Base-by-base conservation (phyloP, 2,329 filamentous ascomycete species). In the Aspergillus pseudoglaucus region DNA sequence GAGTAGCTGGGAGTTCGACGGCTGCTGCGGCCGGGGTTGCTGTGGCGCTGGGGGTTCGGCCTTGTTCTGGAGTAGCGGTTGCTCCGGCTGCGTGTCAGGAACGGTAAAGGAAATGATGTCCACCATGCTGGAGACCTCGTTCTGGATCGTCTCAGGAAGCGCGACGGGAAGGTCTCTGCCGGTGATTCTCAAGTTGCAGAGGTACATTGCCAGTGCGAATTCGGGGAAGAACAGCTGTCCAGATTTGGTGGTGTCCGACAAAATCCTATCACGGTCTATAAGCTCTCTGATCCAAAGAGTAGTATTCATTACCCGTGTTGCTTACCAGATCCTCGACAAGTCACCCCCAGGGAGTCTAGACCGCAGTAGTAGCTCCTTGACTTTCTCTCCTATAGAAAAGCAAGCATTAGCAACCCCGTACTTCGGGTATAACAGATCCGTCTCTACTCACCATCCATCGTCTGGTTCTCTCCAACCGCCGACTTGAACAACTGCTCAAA, bases 71-170 rank as follows among this genome's bases (percentile, higher is more conserved):
- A 71, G 60, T 35, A 77, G 59, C 23, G 78, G 74, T 17, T 78
- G 70, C 37, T 69, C 68, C 12, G 72, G 74, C 35, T 73, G 74
- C 23, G 91, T 85, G 55, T 98, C 93, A 0, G 82, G 83, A 20
- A 96, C 81, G 57, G 85, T 89, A 66, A 98, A 98, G 50, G 90
- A 95, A 64, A 98, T 98, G 48, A 98, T 98, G 64, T 98, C 93
- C 37, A 98, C 93, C 90, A 98, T 97, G 70, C 93, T 95, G 3
- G 91, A 97, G 15, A 98, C 93, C 68, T 98, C 93, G 61, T 98
- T 98, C 73, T 84, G 87, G 55, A 98, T 84, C 50, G 82, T 85
- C 27, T 96, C 90, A 0, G 93, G 93, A 8, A 98, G 76, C 5
- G 65, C 68, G 2, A 77, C 63, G 0, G 93, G 93, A 20, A 98